A percentile compares a stretch with the other conserved stretches of the same genome.
phyloP scores from a whole-genome alignment of 1,284 basidiomycete species.

The Microbotryomycetes sp. region DNA sequence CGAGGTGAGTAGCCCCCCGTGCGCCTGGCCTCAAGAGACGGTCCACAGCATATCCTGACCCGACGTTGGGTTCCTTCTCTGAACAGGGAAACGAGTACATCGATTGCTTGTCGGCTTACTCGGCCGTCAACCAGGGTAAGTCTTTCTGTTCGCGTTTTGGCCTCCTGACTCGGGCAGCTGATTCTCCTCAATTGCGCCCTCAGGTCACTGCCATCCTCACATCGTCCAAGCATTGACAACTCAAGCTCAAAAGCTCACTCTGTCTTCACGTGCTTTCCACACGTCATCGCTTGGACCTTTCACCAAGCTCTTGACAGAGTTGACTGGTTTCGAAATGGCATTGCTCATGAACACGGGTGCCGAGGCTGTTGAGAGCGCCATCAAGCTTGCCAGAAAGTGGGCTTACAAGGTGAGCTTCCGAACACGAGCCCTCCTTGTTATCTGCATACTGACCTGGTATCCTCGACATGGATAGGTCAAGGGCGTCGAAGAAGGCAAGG shows the following conservation, averaged over 20 bases:
- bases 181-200: constrained; percentile 22
- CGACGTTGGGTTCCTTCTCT: constrained; percentile 5
- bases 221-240: constrained; percentile 63
- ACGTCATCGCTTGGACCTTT: constrained; percentile 85
- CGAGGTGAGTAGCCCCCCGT: constrained; percentile 18
- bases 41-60: too few species aligned
- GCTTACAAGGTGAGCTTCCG: constrained; percentile 60
- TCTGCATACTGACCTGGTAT: too few species aligned
- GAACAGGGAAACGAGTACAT: constrained; percentile 43
- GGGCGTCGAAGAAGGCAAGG: constrained; percentile 72
- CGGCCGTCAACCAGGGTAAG: constrained; percentile 78
- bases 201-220: constrained; percentile 92
- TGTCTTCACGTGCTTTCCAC: constrained; percentile 95
- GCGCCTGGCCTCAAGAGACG: not conserved
- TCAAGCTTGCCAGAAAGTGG: constrained; percentile 87
- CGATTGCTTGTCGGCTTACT: constrained; percentile 90
- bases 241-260: constrained; percentile 83
- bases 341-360: constrained; percentile 99
- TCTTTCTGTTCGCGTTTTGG: constrained; percentile 11
- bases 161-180: constrained; percentile 1
- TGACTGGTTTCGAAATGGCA: constrained; percentile 59
- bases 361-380: constrained; percentile 87
- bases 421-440: too few species aligned
- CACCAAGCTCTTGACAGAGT: constrained; percentile 71
- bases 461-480: too few species aligned